Evolutionary conservation across 305 asterid species (phyloP).

Genomic region (Ilex paraguariensis): DNA sequence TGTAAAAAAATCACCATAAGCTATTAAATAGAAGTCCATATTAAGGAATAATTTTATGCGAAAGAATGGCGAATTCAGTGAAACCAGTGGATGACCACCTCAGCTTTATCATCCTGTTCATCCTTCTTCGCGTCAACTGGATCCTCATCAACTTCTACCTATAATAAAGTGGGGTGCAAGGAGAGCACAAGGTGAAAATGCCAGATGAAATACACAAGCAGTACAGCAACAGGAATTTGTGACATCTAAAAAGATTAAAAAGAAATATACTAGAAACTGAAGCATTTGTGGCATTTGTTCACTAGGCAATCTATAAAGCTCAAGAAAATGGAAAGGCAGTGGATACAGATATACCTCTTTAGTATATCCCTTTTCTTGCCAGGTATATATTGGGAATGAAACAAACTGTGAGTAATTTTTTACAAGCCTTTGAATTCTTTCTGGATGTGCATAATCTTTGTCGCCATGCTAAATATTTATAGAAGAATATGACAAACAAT

Average conservation of each 20-base stretch:
- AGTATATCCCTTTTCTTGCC: conserved; percentile 96
- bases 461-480: conserved; percentile 60
- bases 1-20: conserved; percentile 1
- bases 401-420: conserved; percentile 92
- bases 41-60: neutral
- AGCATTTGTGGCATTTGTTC: too few relatives aligned
- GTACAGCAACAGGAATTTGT: too few relatives aligned
- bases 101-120: conserved; percentile 54
- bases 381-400: conserved; percentile 98
- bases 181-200: neutral
- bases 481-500: conserved; percentile 11
- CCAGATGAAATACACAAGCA: too few relatives aligned
- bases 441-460: conserved; percentile 96
- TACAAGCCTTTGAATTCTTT: conserved; percentile 80
- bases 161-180: neutral
- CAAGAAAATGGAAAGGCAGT: conserved; percentile 5
- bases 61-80: neutral
- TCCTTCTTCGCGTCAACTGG: conserved; percentile 67
- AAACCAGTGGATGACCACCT: conserved; percentile 37
- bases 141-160: conserved; percentile 94
- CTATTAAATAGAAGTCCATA: neutral
- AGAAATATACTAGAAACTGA: too few relatives aligned
- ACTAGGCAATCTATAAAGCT: neutral
- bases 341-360: conserved; percentile 60
- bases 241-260: too few relatives aligned